phyloP scores from a whole-genome alignment of 345 rosid genomes.

The Turnera subulata region DNA sequence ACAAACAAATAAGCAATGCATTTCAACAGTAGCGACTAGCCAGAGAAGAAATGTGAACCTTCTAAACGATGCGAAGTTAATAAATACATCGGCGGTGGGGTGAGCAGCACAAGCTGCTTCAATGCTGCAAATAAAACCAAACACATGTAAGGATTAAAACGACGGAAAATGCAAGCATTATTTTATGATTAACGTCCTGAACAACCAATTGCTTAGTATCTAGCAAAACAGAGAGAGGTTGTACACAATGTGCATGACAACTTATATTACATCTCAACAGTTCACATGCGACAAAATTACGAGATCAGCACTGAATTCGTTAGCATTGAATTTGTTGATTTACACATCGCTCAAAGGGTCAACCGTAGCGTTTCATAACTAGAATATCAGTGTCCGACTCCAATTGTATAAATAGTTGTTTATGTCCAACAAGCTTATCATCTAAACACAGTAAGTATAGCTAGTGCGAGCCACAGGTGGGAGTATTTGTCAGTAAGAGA shows the following conservation, averaged over 20 bases:
- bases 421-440: neutral
- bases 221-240: neutral
- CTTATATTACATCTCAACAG: neutral
- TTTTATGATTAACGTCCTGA: neutral
- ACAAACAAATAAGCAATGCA: slow-evolving; percentile 13
- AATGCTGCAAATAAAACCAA: slow-evolving; percentile 48
- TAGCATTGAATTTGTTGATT: neutral
- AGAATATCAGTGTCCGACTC: neutral
- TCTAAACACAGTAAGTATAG: neutral
- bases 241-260: neutral
- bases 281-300: neutral
- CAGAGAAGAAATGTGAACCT: slow-evolving; percentile 37
- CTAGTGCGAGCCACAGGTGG: no score
- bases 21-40: neutral
- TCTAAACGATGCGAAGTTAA: slow-evolving; percentile 91
- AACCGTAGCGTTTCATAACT: neutral
- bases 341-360: neutral
- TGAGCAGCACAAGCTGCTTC: slow-evolving; percentile 95
- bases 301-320: neutral
- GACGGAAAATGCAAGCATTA: slow-evolving; percentile 1
- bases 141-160: slow-evolving; percentile 2
- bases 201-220: neutral
- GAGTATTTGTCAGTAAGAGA: no score
- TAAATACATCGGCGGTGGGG: slow-evolving; percentile 95
- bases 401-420: neutral